Percentiles rank a stretch among this genome's conserved stretches.
phyloP scores from a whole-genome alignment of 768 basidiomycete species.

The Lentinula boryana region DNA sequence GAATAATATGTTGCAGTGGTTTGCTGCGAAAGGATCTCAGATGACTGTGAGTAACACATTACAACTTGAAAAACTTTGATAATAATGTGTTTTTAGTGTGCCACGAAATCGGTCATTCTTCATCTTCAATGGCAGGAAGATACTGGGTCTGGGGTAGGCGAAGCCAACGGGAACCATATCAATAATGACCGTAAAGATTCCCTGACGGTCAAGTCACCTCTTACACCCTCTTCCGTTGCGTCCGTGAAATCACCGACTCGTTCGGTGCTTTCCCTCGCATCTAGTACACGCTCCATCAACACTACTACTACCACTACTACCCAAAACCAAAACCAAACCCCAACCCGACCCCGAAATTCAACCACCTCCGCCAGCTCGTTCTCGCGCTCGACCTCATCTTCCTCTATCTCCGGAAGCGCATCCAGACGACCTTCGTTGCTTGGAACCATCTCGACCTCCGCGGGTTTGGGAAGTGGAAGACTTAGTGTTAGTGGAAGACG shows the following conservation, averaged over 20 bases:
- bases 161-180: neutral
- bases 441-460: slow-evolving; percentile 10
- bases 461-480: neutral
- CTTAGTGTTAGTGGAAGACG: slow-evolving; percentile 26
- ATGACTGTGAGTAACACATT: slow-evolving; percentile 70
- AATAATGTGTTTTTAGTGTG: slow-evolving; percentile 48
- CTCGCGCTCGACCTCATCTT: slow-evolving; percentile 44
- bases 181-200: neutral
- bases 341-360: slow-evolving; percentile 27
- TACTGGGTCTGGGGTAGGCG: slow-evolving; percentile 18
- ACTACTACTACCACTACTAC: neutral
- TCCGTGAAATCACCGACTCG: slow-evolving; percentile 11
- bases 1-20: slow-evolving; percentile 93
- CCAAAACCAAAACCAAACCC: slow-evolving; percentile 21
- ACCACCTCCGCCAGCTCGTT: slow-evolving; percentile 26
- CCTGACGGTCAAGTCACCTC: neutral
- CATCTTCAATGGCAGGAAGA: slow-evolving; percentile 85
- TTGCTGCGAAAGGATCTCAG: slow-evolving; percentile 83
- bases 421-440: slow-evolving; percentile 8
- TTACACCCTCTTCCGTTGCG: neutral
- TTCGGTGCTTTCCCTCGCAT: slow-evolving; percentile 13
- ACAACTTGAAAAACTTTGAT: no score
- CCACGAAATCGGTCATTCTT: slow-evolving; percentile 80
- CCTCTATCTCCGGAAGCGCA: slow-evolving; percentile 29
- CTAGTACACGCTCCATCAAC: slow-evolving; percentile 7